Conservation (phyloP, 1,284 basidiomycete species). For the Tylopilus sp. region DNA sequence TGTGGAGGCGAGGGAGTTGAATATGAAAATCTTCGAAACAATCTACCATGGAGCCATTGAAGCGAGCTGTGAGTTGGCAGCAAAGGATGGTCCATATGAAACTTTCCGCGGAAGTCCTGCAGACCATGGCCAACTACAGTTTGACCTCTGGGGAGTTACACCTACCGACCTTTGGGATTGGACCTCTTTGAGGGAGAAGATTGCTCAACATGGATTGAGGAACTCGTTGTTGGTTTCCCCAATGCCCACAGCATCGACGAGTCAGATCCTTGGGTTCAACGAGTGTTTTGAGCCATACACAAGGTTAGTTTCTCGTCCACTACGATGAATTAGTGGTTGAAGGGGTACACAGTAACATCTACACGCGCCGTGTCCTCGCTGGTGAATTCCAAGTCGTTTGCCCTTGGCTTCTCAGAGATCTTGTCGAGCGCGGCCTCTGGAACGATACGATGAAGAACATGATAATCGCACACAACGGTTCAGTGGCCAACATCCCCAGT, state of each 20-base stretch:
- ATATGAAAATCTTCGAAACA: constrained; percentile 97
- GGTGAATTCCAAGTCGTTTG: constrained; percentile 99
- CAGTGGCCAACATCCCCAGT: constrained; percentile 86
- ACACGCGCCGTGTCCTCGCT: constrained; percentile 97
- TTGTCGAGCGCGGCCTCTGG: constrained; percentile 96
- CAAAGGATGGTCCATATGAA: constrained; percentile 84
- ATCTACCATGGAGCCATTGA: constrained; percentile 97
- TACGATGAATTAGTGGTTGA: constrained; percentile 17
- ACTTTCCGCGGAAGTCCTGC: constrained; percentile 93
- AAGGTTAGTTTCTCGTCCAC: constrained; percentile 56
- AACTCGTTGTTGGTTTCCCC: constrained; percentile 96
- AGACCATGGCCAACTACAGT: constrained; percentile 88
- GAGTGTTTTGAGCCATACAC: constrained; percentile 99
- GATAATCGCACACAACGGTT: constrained; percentile 97
- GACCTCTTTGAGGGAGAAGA: constrained; percentile 86
- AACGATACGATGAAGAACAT: constrained; percentile 99
- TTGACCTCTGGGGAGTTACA: constrained; percentile 93
- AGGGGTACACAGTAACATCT: constrained; percentile 79
- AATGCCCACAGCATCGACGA: constrained; percentile 99
- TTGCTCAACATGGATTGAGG: constrained; percentile 84
- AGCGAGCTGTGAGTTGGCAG: constrained; percentile 89
- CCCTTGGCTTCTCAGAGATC: constrained; percentile 96
- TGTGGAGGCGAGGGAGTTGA: constrained; percentile 84
- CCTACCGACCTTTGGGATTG: constrained; percentile 97
- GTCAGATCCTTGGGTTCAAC: constrained; percentile 98